phyloP scores from a whole-genome alignment of 768 basidiomycete genomes.

The Gelatoporia subvermispora region DNA sequence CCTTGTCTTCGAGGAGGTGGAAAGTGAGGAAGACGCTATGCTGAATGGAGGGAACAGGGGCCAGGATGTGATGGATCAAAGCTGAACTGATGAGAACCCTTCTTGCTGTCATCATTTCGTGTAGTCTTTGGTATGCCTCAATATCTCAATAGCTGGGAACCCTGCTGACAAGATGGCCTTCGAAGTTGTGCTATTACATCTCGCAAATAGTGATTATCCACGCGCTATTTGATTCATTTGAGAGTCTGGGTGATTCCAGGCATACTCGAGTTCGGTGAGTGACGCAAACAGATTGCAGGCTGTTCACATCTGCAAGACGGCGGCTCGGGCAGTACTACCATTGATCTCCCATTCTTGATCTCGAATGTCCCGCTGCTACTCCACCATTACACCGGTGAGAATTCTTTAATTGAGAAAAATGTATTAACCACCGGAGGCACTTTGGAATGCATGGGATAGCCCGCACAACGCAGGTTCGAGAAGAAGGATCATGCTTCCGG shows the following conservation, averaged over 20 bases:
- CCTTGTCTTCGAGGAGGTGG: constrained; percentile 71
- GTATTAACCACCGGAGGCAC: too few relatives aligned
- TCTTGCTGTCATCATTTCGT: constrained; percentile 1
- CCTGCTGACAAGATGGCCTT: background rate
- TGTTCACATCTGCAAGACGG: background rate
- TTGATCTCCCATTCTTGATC: too few relatives aligned
- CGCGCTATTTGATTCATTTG: background rate
- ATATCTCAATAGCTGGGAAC: background rate
- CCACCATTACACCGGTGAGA: too few relatives aligned
- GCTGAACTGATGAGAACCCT: constrained; percentile 9
- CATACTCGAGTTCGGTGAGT: background rate
- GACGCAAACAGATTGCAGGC: background rate
- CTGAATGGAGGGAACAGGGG: background rate
- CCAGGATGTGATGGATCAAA: constrained; percentile 32
- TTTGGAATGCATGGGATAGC: too few relatives aligned
- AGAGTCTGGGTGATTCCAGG: background rate
- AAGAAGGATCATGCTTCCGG: too few relatives aligned
- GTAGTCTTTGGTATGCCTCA: constrained; percentile 6
- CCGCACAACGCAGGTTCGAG: too few relatives aligned
- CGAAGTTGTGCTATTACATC: background rate
- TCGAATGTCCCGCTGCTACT: too few relatives aligned
- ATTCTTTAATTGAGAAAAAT: too few relatives aligned
- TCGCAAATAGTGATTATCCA: background rate
- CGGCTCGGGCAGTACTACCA: too few relatives aligned
- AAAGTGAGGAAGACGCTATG: constrained; percentile 24